Base-by-base conservation (phyloP, 192 early-diverging fungal species). In the Pilaira anomala region DNA sequence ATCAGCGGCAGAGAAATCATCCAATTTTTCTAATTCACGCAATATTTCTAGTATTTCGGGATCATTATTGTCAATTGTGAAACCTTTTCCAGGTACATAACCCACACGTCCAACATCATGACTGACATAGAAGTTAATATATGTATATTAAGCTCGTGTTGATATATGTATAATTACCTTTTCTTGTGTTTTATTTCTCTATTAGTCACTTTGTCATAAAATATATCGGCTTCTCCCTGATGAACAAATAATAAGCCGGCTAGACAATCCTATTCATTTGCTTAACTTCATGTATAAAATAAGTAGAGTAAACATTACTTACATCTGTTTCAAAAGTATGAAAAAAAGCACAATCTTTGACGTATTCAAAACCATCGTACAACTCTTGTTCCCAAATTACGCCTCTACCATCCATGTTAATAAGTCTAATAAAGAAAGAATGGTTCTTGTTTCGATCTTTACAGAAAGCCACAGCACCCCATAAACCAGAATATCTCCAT, bases 311-410 rank as follows among this genome's bases (percentile, higher is more conserved):
- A 29, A 12, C 39, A 40, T 6, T 9, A 26, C 80, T 75, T 76
- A 84, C 83, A 65, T 89, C 88, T 16, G 83, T 81, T 24, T 81
- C 75, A 72, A 92, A 85, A 13, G 86, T 88, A 57, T 85, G 86
- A 57, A 92, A 92, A 62, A 82, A 90, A 7, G 84, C 78, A 24
- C 74, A 55, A 22, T 88, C 85, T 62, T 85, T 76, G 11, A 57
- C 65, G 63, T 87, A 86, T 40, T 87, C 81, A 78, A 92, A 90
- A 44, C 79, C 81, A 53, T 85, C 75, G 67, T 88, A 90, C 3
- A 92, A 60, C 73, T 92, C 90, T 67, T 92, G 90, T 69, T 92
- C 90, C 90, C 90, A 92, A 33, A 90, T 66, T 24, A 90, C 77
- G 14, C 81, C 77, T 45, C 69, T 70, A 46, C 83, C 68, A 19